Evolutionary conservation across 1,139 yeast genomes (phyloP).

Genomic region (Saccharomyces hybrid): DNA sequence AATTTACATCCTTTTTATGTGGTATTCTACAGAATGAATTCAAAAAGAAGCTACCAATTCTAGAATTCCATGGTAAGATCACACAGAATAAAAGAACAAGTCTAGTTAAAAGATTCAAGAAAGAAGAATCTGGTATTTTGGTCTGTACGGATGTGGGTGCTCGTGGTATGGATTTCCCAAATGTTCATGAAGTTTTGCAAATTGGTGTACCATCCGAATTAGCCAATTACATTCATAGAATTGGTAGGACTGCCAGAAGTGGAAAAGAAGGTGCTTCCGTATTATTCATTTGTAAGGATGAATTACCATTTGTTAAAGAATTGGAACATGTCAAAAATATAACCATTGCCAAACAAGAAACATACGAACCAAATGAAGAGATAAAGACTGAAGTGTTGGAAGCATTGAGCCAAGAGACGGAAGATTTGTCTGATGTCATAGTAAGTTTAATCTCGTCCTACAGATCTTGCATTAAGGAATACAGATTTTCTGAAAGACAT

Average conservation of each 20-base stretch:
- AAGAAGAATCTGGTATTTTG: slow-evolving; percentile 44
- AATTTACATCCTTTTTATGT: slow-evolving; percentile 52
- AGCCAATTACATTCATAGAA: slow-evolving; percentile 83
- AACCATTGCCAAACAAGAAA: slow-evolving; percentile 37
- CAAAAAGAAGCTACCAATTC: slow-evolving; percentile 24
- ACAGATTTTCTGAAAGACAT: slow-evolving; percentile 15
- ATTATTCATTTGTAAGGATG: slow-evolving; percentile 43
- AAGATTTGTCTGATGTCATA: slow-evolving; percentile 21
- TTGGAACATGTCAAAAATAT: slow-evolving; percentile 44
- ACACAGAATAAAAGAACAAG: slow-evolving; percentile 39
- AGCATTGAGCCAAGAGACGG: slow-evolving; percentile 21
- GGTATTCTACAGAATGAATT: slow-evolving; percentile 32
- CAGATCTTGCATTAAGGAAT: slow-evolving; percentile 21
- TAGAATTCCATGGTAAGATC: slow-evolving; percentile 62
- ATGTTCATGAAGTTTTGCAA: slow-evolving; percentile 75
- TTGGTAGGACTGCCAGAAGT: slow-evolving; percentile 95
- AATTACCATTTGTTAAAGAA: slow-evolving; percentile 40
- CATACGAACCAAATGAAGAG: slow-evolving; percentile 28
- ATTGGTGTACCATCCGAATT: slow-evolving; percentile 65
- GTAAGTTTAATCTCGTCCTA: slow-evolving; percentile 24
- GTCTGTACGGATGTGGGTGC: slow-evolving; percentile 93
- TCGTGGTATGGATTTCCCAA: slow-evolving; percentile 91
- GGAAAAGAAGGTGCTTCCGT: slow-evolving; percentile 69
- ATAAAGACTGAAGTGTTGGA: slow-evolving; percentile 20
- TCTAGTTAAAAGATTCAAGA: slow-evolving; percentile 26